A percentile compares a stretch with the other conserved stretches of the same genome.
phyloP scores from a whole-genome alignment of 495 filamentous ascomycete genomes.

The Xylaria acuta region DNA sequence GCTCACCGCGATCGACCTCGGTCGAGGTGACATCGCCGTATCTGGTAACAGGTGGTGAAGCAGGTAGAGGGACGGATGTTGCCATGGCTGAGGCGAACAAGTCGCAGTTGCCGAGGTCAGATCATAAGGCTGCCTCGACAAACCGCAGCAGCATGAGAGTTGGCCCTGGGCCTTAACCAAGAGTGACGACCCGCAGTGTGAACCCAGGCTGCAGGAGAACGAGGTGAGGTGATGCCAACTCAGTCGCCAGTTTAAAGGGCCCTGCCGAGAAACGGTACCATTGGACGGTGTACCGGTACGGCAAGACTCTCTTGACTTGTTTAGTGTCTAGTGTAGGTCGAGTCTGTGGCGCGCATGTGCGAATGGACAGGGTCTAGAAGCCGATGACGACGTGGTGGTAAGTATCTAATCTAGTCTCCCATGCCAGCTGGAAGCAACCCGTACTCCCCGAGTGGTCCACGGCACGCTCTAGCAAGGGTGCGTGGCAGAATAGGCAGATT shows the following conservation, averaged over 20 bases:
- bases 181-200: constrained; percentile 3
- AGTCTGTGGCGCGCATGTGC: constrained; percentile 9
- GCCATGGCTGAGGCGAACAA: constrained; percentile 22
- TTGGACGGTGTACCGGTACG: neutral
- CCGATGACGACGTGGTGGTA: constrained; percentile 33
- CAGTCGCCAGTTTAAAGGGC: neutral
- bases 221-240: constrained; percentile 17
- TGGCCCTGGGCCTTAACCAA: constrained; percentile 6
- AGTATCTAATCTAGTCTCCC: constrained; percentile 27
- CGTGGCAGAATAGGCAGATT: constrained; percentile 26
- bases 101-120: constrained; percentile 33
- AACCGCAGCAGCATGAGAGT: constrained; percentile 20
- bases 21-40: constrained; percentile 39
- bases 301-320: neutral
- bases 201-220: constrained; percentile 18
- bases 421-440: constrained; percentile 25
- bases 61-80: constrained; percentile 14
- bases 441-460: constrained; percentile 40
- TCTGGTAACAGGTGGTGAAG: constrained; percentile 35
- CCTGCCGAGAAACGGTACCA: neutral
- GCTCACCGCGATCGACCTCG: constrained; percentile 24
- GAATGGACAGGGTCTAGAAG: constrained; percentile 8
- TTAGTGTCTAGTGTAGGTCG: neutral
- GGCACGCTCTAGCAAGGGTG: constrained; percentile 30
- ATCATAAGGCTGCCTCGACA: constrained; percentile 33